Base-by-base conservation (phyloP, 2,329 filamentous ascomycete genomes). In the Colletotrichum sp. region DNA sequence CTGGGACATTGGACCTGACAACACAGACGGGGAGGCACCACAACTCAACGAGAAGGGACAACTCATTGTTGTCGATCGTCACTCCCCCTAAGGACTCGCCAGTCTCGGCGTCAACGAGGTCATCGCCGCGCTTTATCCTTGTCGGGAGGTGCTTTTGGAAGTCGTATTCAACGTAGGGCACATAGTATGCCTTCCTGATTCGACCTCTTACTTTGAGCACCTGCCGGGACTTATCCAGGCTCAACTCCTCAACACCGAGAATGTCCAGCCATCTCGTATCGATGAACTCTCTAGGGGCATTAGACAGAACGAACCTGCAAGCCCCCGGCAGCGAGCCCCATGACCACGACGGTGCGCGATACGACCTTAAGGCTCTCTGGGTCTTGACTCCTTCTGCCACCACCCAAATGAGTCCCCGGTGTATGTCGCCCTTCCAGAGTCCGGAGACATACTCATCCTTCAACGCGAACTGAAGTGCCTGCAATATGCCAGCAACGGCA, bases 381-480 rank as follows among this genome's bases (percentile, higher is more conserved):
- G n/a, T 49, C 9, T 49, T 21, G 1, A 49, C 18, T 2, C 39
- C 39, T 49, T 49, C 39, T 0, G 18, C 0, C 10, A 49, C 39
- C 39, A 49, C 39, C 39, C 39, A 49, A 0, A 49, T 0, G 0
- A 49, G 39, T 0, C 39, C 39, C 0, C 18, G 9, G 39, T n/a
- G 39, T 0, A 49, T 21, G 0, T 21, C 39, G 0, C 10, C 10
- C 13, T 49, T 49, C 18, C 39, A 49, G 5, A 49, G 18, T 49
- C 18, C 39, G 0, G 39, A 49, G 0, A 49, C 9, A 0, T 49
- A 12, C 0, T 49, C 39, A 0, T 49, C 18, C 0, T n/a, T 12
- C 39, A 49, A 12, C 0, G n/a, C n/a, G n/a, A n/a, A 12, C 18
- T 21, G 39, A 1, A 49, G 18, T 0, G 39, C 39, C 39, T 49